A percentile compares a stretch with the other conserved stretches of the same genome.
phyloP scores from a whole-genome alignment of 1,139 yeast genomes.

The Saccharomyces pastorianus region DNA sequence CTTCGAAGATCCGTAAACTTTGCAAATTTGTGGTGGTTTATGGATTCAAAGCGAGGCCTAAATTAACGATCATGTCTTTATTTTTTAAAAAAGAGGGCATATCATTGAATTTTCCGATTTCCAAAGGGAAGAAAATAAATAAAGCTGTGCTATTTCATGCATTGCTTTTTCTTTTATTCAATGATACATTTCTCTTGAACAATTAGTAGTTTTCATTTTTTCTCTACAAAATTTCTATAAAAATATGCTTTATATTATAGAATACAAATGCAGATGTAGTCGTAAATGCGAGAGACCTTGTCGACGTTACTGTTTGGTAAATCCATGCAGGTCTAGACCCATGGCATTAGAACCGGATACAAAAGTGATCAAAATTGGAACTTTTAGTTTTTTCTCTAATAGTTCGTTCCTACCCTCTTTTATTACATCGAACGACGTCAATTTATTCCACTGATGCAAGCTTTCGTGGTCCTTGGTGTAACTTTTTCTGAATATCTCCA shows the following conservation, averaged over 20 bases:
- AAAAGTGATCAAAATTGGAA: conserved; percentile 20
- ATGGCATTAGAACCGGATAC: conserved; percentile 4
- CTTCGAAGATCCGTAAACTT: conserved; percentile 63
- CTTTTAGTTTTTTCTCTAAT: conserved; percentile 19
- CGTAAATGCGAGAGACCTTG: background rate
- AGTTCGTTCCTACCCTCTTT: conserved; percentile 24
- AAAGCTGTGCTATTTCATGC: background rate
- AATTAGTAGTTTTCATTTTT: conserved; percentile 1
- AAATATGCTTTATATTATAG: background rate
- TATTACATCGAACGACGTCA: conserved; percentile 16
- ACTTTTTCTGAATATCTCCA: conserved; percentile 21
- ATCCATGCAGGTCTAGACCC: conserved; percentile 10
- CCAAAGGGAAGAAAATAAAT: background rate
- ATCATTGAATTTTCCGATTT: conserved; percentile 17
- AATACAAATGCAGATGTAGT: background rate
- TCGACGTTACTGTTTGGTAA: conserved; percentile 11
- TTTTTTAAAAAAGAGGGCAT: conserved; percentile 8
- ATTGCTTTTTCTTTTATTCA: conserved; percentile 10
- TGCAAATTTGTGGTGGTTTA: conserved; percentile 40
- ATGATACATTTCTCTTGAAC: conserved; percentile 17
- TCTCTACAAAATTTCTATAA: background rate
- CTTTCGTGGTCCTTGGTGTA: conserved; percentile 2
- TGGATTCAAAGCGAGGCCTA: conserved; percentile 69
- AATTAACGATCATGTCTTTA: conserved; percentile 27
- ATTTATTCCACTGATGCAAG: conserved; percentile 20